A percentile compares a stretch with the other conserved stretches of the same genome.
Evolutionary conservation across 2,329 filamentous ascomycete genomes (phyloP).

Genomic region (Diaporthe ampelina): DNA sequence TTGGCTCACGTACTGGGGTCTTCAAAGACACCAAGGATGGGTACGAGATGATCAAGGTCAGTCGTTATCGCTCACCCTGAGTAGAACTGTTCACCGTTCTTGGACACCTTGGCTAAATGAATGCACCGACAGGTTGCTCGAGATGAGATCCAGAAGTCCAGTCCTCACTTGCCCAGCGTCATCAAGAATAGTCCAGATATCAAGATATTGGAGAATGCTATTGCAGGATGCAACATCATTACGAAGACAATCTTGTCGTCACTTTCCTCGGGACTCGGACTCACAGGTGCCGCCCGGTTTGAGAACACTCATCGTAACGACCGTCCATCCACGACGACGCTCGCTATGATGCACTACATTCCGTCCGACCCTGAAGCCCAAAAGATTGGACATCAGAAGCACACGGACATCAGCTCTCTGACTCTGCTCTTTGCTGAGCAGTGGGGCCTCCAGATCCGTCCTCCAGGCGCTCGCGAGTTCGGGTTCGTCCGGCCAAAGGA

Average conservation of each 20-base stretch:
- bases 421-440: slow-evolving; percentile 69
- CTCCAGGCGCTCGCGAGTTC: slow-evolving; percentile 63
- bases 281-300: slow-evolving; percentile 60
- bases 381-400: slow-evolving; percentile 67
- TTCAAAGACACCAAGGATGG: slow-evolving; percentile 63
- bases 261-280: slow-evolving; percentile 62
- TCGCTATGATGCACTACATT: slow-evolving; percentile 70
- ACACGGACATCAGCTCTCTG: slow-evolving; percentile 69
- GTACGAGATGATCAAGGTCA: slow-evolving; percentile 66
- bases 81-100: not conserved
- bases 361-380: slow-evolving; percentile 58
- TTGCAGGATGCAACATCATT: slow-evolving; percentile 64
- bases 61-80: not conserved
- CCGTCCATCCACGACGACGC: slow-evolving; percentile 61
- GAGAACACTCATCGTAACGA: slow-evolving; percentile 67
- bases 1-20: slow-evolving; percentile 63
- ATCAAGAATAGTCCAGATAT: slow-evolving; percentile 64
- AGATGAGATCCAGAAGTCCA: slow-evolving; percentile 47
- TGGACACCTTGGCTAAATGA: not conserved
- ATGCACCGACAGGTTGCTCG: slow-evolving; percentile 62
- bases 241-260: slow-evolving; percentile 65
- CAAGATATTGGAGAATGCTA: slow-evolving; percentile 63
- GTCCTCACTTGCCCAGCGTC: slow-evolving; percentile 57
- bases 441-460: slow-evolving; percentile 70
- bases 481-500: slow-evolving; percentile 66